These are phyloP conservation scores for Rhodotorula paludigena DNA, from an alignment of 768 basidiomycete species.

Conservation along the genomic window DNA sequence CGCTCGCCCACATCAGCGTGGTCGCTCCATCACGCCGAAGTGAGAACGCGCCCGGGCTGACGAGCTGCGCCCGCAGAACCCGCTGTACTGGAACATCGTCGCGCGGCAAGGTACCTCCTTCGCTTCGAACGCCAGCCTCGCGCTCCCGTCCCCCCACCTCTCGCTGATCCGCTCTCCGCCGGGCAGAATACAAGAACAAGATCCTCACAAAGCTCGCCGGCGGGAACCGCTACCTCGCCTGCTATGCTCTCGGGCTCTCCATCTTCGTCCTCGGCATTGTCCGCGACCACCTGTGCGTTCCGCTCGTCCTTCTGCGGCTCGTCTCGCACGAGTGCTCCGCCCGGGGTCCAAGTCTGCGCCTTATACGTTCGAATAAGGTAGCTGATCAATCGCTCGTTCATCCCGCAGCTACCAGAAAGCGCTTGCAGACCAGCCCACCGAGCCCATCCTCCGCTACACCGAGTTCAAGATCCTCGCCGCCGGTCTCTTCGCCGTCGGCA, in stretches of 20 bases:
- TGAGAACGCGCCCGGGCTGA: neutral
- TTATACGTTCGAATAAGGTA: no score
- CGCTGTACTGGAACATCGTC: conserved; percentile 90
- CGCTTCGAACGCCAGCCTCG: neutral
- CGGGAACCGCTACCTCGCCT: conserved; percentile 57
- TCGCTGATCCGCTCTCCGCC: neutral
- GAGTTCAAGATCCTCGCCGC: conserved; percentile 54
- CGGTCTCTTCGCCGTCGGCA: conserved; percentile 69
- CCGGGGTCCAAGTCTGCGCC: no score
- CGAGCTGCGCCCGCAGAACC: conserved; percentile 53
- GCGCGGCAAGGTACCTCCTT: conserved; percentile 50
- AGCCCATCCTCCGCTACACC: conserved; percentile 62
- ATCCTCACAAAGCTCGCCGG: conserved; percentile 78
- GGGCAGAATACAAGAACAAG: conserved; percentile 74
- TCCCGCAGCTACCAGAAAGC: conserved; percentile 65
- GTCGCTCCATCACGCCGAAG: neutral
- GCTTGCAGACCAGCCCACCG: conserved; percentile 67
- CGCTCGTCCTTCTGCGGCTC: neutral
- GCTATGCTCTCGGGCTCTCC: conserved; percentile 75
- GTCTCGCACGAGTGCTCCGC: no score
- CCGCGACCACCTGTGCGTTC: conserved; percentile 73
- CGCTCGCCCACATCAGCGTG: neutral
- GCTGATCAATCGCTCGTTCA: neutral
- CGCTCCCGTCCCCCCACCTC: neutral
- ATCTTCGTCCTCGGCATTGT: conserved; percentile 83